phyloP scores from a whole-genome alignment of 495 filamentous ascomycete genomes.

The Lasiosphaeris hirsuta region DNA sequence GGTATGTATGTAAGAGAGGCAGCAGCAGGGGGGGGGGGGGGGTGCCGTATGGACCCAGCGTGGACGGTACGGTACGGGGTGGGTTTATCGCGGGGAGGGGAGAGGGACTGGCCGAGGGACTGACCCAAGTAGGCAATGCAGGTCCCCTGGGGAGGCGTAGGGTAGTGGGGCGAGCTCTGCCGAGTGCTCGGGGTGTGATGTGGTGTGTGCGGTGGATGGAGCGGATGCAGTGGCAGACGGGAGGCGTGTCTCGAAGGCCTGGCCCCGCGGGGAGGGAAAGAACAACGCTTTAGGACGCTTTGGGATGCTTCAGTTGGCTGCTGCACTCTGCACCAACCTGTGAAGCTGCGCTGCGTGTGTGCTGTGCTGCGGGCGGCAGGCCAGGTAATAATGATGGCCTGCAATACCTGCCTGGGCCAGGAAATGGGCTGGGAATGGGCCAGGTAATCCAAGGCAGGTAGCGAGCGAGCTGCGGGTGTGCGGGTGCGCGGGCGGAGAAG shows the following conservation, averaged over 20 bases:
- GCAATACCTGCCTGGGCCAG: neutral
- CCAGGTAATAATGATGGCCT: neutral
- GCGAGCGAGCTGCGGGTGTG: neutral
- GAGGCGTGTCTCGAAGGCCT: neutral
- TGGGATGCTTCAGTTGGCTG: conserved; percentile 14
- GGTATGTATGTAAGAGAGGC: conserved; percentile 14
- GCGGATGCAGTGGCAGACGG: conserved; percentile 8
- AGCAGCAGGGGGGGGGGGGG: neutral
- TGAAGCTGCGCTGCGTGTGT: neutral
- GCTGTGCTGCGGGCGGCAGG: conserved; percentile 1
- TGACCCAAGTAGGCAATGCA: conserved; percentile 19
- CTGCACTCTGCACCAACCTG: conserved; percentile 12
- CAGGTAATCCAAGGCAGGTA: neutral
- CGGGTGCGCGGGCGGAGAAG: conserved; percentile 1
- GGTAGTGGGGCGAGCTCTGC: conserved; percentile 21
- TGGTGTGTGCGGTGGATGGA: neutral
- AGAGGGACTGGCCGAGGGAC: conserved; percentile 8
- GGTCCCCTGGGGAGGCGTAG: conserved; percentile 17
- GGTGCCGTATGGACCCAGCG: neutral
- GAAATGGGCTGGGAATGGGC: neutral
- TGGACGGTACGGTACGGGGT: conserved; percentile 7
- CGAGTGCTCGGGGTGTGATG: conserved; percentile 14
- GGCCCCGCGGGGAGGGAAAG: neutral
- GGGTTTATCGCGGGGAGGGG: conserved; percentile 5
- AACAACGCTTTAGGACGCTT: neutral